phyloP scores from a whole-genome alignment of 148 eudicot species.

The Cornus suecica region DNA sequence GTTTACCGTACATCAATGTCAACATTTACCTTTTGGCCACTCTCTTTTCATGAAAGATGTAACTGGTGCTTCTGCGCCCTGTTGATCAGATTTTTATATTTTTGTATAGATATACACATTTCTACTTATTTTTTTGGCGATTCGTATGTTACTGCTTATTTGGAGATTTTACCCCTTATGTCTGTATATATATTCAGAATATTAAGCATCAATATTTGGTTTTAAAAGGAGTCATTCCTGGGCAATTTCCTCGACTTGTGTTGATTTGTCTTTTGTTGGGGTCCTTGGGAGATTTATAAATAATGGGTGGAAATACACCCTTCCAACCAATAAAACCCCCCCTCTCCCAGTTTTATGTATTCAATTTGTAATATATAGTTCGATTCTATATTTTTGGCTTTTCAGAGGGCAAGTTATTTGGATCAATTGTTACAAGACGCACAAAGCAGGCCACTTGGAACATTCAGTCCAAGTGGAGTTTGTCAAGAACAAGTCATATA shows the following conservation, averaged over 20 bases:
- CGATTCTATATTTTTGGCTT: conserved; percentile 9
- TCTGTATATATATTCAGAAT: background rate
- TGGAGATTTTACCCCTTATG: background rate
- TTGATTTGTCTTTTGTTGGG: background rate
- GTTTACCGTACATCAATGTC: too few species aligned
- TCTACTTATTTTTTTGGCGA: background rate
- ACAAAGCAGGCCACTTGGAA: conserved; percentile 24
- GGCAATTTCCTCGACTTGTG: background rate
- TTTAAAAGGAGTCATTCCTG: background rate
- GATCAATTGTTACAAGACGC: conserved; percentile 32
- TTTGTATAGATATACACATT: too few species aligned
- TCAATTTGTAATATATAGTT: background rate
- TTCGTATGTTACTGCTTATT: background rate
- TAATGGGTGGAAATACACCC: conserved; percentile 2
- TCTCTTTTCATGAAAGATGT: too few species aligned
- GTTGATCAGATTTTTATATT: background rate
- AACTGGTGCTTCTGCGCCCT: background rate
- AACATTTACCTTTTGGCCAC: too few species aligned
- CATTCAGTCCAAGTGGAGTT: conserved; percentile 18
- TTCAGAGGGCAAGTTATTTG: conserved; percentile 47
- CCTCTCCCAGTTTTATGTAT: background rate
- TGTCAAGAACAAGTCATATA: conserved; percentile 18
- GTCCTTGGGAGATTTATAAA: background rate
- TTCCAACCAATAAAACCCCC: too few species aligned
- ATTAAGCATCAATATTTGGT: background rate